phyloP scores from a whole-genome alignment of 2,329 filamentous ascomycete genomes.

The Blastomyces percursus region DNA sequence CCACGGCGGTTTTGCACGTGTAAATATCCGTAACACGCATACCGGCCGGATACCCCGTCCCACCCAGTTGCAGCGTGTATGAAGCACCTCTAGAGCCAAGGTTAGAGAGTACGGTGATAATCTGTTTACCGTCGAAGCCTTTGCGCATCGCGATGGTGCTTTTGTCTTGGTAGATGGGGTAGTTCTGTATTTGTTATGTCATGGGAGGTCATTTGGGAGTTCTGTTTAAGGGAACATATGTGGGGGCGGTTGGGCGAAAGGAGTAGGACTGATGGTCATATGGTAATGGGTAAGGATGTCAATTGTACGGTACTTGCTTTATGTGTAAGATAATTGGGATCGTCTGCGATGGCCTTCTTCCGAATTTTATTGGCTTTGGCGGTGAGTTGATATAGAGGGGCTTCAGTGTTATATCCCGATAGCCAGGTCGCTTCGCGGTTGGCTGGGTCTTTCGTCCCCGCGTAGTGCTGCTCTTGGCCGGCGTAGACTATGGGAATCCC shows the following conservation, averaged over 20 bases:
- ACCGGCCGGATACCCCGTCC: slow-evolving; percentile 25
- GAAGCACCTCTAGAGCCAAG: slow-evolving; percentile 30
- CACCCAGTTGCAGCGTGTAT: slow-evolving; percentile 38
- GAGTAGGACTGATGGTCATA: neutral
- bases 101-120: slow-evolving; percentile 34
- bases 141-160: slow-evolving; percentile 39
- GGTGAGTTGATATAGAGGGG: slow-evolving; percentile 42
- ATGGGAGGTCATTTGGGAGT: neutral
- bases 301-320: neutral
- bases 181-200: neutral
- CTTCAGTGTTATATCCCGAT: slow-evolving; percentile 38
- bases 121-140: slow-evolving; percentile 22
- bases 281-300: neutral
- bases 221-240: neutral
- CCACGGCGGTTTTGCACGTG: slow-evolving; percentile 21
- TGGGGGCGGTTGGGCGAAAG: neutral
- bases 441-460: slow-evolving; percentile 39
- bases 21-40: slow-evolving; percentile 25
- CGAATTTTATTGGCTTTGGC: slow-evolving; percentile 42
- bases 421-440: slow-evolving; percentile 51
- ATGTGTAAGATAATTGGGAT: slow-evolving; percentile 29
- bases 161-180: slow-evolving; percentile 32
- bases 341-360: slow-evolving; percentile 30
- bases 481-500: slow-evolving; percentile 57
- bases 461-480: slow-evolving; percentile 53